Percentiles rank a stretch among this genome's conserved stretches.
Conservation (phyloP, 2,329 filamentous ascomycete genomes). For the Colletotrichum costaricense region DNA sequence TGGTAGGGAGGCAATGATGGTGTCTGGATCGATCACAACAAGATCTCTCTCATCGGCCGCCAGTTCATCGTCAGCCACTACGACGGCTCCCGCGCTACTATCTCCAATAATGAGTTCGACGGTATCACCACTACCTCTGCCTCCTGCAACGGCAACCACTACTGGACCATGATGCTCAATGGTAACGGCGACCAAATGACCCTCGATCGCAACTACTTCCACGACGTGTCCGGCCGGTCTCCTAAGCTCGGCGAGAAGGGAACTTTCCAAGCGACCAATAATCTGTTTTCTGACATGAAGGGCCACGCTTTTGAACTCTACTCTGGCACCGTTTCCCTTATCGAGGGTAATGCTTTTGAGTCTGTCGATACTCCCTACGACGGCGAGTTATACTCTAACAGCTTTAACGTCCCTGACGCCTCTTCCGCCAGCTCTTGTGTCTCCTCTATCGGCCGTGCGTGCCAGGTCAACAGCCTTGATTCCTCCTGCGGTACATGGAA, state of each 20-base stretch:
- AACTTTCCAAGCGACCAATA: conserved; percentile 42
- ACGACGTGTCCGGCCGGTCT: conserved; percentile 42
- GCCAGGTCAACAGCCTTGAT: conserved; percentile 27
- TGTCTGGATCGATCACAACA: conserved; percentile 50
- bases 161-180: conserved; percentile 47
- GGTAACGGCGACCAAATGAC: conserved; percentile 49
- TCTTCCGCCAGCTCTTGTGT: conserved; percentile 12
- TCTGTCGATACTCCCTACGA: conserved; percentile 47
- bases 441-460: conserved; percentile 21
- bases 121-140: conserved; percentile 47
- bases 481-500: conserved; percentile 35
- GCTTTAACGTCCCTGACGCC: conserved; percentile 39
- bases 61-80: conserved; percentile 53
- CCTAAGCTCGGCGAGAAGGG: conserved; percentile 45
- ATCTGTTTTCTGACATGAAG: conserved; percentile 42
- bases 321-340: conserved; percentile 42
- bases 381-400: conserved; percentile 38
- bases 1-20: conserved; percentile 41
- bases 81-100: conserved; percentile 45
- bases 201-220: conserved; percentile 45
- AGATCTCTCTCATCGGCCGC: conserved; percentile 52
- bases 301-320: conserved; percentile 64
- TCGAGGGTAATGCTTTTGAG: conserved; percentile 44
- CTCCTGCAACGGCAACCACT: conserved; percentile 45
- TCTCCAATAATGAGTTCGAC: conserved; percentile 53